phyloP scores from a whole-genome alignment of 225 moss, liverwort and hornwort genomes.

The Antitrichia curtipendula region DNA sequence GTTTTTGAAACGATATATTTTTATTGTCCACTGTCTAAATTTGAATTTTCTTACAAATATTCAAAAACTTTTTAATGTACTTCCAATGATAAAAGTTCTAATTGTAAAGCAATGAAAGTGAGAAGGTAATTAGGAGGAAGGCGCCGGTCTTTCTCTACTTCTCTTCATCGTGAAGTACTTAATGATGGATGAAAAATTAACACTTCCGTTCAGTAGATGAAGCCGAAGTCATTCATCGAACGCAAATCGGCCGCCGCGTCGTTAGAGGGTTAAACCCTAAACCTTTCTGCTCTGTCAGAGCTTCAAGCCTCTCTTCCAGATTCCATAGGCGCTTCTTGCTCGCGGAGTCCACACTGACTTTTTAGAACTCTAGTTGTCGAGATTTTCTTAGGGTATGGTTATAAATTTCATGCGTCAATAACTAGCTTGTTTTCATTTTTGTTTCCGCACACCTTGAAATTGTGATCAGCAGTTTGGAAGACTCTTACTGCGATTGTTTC shows the following conservation, averaged over 20 bases:
- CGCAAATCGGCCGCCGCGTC: neutral
- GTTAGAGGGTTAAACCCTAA: neutral
- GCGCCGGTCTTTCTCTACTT: neutral
- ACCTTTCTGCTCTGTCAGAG: neutral
- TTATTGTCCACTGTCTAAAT: neutral
- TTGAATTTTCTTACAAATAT: neutral
- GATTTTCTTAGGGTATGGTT: neutral
- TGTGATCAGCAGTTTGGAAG: neutral
- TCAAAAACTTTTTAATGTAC: neutral
- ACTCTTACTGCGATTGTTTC: neutral
- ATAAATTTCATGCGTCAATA: neutral
- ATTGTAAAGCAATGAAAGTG: neutral
- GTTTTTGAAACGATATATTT: fast-evolving
- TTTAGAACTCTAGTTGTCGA: neutral
- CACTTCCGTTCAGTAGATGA: neutral
- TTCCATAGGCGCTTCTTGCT: neutral
- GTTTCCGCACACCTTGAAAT: neutral
- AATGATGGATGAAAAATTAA: neutral
- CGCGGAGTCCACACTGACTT: no score
- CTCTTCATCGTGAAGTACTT: neutral
- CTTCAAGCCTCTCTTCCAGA: neutral
- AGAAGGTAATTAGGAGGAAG: no score
- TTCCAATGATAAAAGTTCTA: neutral
- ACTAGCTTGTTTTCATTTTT: neutral
- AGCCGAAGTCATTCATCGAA: neutral